Base-by-base conservation (phyloP, 768 basidiomycete species). In the Mycena albidolilacea region DNA sequence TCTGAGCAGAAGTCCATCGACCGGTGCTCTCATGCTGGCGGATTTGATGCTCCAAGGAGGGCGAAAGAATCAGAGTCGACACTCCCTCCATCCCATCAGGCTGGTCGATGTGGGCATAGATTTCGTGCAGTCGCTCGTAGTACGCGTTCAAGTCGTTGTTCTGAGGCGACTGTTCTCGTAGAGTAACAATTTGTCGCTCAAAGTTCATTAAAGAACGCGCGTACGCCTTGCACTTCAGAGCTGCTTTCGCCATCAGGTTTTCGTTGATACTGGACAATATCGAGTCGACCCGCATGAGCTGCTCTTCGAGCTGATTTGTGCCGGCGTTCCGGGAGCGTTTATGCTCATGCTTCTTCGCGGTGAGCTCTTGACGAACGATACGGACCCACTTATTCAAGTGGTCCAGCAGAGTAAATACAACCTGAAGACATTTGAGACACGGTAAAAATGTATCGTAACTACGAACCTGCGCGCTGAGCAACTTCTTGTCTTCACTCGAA, bases 51-150 rank as follows among this genome's bases (percentile, higher is more conserved):
- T 98, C 95, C 59, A 99, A 81, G 4, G 95, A 95, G 0, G 98
- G 98, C 0, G 94, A 91, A 14, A 98, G 83, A 68, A 99, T 94
- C 76, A 94, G 84, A 7, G 94, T 91, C 0, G 98, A 98, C 41
- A 99, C 89, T 0, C 98, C 98, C 83, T 98, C 97, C 98, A 99
- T 99, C 17, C 98, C 98, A 82, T 99, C 98, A 0, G 98, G 98
- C 81, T 99, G 97, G 80, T 99, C 96, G 8, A 99, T 86, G 69
- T 97, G 90, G 14, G 97, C 93, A 81, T 99, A 99, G 72, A 99
- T 97, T 81, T 98, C 93, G 77, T 99, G 98, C 8, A 99, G 85
- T 19, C 91, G 90, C 78, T 99, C 98, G 79, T 96, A 98, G 79
- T 95, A 90, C 19, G 83, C 83, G 62, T 94, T 87, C 3, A 95